These are phyloP conservation scores for Massarina eburnea DNA, from an alignment of 2,329 filamentous ascomycete genomes.

Conservation along the genomic window DNA sequence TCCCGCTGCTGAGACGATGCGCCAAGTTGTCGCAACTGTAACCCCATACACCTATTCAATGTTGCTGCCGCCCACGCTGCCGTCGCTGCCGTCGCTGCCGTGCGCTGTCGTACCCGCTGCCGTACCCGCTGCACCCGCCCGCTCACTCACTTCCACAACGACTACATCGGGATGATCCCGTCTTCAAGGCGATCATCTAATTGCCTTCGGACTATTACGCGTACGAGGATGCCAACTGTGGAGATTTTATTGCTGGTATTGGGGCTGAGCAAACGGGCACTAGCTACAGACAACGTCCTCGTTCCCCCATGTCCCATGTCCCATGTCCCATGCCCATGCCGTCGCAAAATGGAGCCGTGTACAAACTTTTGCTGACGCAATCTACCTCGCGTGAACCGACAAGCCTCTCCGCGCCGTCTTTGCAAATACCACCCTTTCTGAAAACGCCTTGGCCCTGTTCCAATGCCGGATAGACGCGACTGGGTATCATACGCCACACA, in stretches of 20 bases:
- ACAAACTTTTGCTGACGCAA: constrained; percentile 1
- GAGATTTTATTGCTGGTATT: constrained; percentile 4
- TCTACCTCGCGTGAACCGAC: not conserved
- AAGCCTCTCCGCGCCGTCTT: not conserved
- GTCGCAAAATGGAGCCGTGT: not conserved
- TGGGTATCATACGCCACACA: not conserved
- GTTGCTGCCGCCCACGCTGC: no score
- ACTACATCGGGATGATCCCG: no score
- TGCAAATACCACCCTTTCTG: not conserved
- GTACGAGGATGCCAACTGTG: constrained; percentile 1
- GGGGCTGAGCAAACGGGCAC: constrained; percentile 6
- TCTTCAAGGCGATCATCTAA: no score
- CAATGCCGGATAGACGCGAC: not conserved
- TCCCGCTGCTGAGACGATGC: not conserved
- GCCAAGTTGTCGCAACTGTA: not conserved
- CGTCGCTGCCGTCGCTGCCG: no score
- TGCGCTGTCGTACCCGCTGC: no score
- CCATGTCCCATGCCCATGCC: no score
- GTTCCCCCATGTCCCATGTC: no score
- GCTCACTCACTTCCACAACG: no score
- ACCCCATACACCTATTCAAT: not conserved
- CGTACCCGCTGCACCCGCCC: no score
- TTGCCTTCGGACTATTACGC: not conserved
- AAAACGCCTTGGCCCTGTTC: not conserved
- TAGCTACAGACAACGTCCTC: constrained; percentile 1